A percentile compares a stretch with the other conserved stretches of the same genome.
These are phyloP conservation scores for Taxillus chinensis DNA, from an alignment of 164 flowering plant species.

Conservation along the genomic window DNA sequence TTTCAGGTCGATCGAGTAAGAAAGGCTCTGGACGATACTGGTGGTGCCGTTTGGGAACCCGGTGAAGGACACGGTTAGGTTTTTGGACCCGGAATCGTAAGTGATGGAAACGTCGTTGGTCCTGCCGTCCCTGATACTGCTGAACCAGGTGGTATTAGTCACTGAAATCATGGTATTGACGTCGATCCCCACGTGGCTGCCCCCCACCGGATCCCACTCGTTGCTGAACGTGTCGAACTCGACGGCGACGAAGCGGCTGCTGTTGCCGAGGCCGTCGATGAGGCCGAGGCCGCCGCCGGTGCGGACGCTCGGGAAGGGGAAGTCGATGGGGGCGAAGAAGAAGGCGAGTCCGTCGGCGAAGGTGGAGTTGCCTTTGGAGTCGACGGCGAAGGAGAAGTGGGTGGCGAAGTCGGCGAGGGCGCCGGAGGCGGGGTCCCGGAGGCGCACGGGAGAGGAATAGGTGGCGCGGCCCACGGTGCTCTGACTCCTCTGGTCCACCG, in stretches of 20 bases:
- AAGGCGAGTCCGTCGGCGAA: slow-evolving; percentile 48
- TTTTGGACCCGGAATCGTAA: slow-evolving; percentile 19
- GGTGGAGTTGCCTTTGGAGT: not conserved
- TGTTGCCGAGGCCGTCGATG: slow-evolving; percentile 11
- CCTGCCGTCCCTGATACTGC: slow-evolving; percentile 14
- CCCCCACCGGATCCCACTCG: slow-evolving; percentile 16
- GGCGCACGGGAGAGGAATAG: slow-evolving; percentile 21
- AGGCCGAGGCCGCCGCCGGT: slow-evolving; percentile 35
- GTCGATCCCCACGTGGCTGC: slow-evolving; percentile 26
- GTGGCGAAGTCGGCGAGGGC: slow-evolving; percentile 34
- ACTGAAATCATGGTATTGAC: slow-evolving; percentile 16
- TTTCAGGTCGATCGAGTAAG: slow-evolving; percentile 21
- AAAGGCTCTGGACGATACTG: slow-evolving; percentile 12
- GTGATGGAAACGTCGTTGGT: slow-evolving; percentile 18
- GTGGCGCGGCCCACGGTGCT: slow-evolving; percentile 19
- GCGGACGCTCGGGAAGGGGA: slow-evolving; percentile 25
- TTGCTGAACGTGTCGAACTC: slow-evolving; percentile 20
- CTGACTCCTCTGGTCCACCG: slow-evolving; percentile 3
- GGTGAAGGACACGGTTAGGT: slow-evolving; percentile 18
- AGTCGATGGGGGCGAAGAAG: slow-evolving; percentile 34
- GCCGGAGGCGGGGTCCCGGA: slow-evolving; percentile 29
- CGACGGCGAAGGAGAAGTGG: slow-evolving; percentile 34
- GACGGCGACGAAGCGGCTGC: slow-evolving; percentile 9
- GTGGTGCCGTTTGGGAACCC: no score
- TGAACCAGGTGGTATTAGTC: slow-evolving; percentile 9